These are phyloP conservation scores for Oxytropis ochrocephala DNA, from an alignment of 306 rosid genomes.

Conservation along the genomic window DNA sequence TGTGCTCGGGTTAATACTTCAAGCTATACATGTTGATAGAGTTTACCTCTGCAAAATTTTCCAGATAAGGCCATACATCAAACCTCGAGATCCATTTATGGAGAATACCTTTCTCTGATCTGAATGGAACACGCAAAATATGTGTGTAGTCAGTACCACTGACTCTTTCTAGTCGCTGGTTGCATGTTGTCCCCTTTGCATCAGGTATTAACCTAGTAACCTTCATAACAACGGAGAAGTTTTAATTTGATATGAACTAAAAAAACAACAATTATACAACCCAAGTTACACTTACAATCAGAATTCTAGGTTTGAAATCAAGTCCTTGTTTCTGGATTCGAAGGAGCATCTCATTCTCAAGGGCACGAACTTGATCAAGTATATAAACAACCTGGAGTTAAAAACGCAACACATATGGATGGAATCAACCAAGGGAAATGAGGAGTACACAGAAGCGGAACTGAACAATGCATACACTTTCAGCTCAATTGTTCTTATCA, in stretches of 20 bases:
- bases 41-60: conserved; percentile 85
- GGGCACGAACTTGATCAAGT: conserved; percentile 96
- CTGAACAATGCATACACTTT: not conserved
- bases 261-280: not conserved
- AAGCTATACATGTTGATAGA: not conserved
- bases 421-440: not conserved
- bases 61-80: conserved; percentile 94
- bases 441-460: not conserved
- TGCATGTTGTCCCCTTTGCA: conserved; percentile 89
- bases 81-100: conserved; percentile 95
- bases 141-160: conserved; percentile 72
- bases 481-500: not conserved
- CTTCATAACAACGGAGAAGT: conserved; percentile 19
- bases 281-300: conserved; percentile 51
- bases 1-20: not conserved
- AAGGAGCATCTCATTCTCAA: conserved; percentile 84
- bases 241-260: not conserved
- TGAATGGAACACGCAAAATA: conserved; percentile 90
- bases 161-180: conserved; percentile 85
- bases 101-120: conserved; percentile 66
- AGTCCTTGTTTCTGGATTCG: conserved; percentile 79
- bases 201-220: conserved; percentile 91
- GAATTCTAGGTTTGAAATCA: conserved; percentile 68
- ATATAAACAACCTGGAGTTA: conserved; percentile 78
- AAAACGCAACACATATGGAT: not conserved